Evolutionary conservation across 257 asterid species (phyloP), one percentile per base, ranked within the genome.

Genomic region (Haberlea rhodopensis): DNA sequence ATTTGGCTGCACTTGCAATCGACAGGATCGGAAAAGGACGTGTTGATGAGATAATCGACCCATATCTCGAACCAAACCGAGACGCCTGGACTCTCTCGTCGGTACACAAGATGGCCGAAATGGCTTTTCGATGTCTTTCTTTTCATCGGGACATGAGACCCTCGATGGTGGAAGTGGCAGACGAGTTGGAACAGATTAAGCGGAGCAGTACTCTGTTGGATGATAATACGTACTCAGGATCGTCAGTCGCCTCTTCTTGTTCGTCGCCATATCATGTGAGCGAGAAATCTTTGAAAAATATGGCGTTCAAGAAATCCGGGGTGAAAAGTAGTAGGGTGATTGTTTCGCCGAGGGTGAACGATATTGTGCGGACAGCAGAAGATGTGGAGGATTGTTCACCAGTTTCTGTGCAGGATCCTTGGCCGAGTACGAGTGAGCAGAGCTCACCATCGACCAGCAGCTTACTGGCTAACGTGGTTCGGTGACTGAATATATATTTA

Each of bases 51-150:
- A 91, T 91, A 32, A 67, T 91, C 19, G 98, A 89, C 65, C 89
- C 84, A 8, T 84, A 67, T 34, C 81, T 89, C 0, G 96, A 87
- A 73, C 96, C 95, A 25, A 74, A 89, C 54, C 79, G 92, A 67
- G 98, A 91, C 57, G 97, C 98, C 4, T 91, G 98, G 98, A 89
- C 98, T 1, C 79, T 89, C 1, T 78, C 96, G 5, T 89, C 98
- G 0, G 63, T 91, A 34, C 91, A 87, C 76, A 82, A 77, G 69
- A 89, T 91, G 15, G 95, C 94, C 19, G 98, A 91, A 76, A 80
- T 91, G 22, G 98, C 96, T 16, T 91, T 91, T 53, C 75, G 97
- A 71, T 91, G 98, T 75, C 96, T 91, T 25, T 90, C 98, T 34
- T 91, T 83, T 60, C 96, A 91, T 27, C 71, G 85, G 46, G 97